These are phyloP conservation scores for Calocybe cyanea DNA, from an alignment of 768 basidiomycete genomes.

Conservation along the genomic window DNA sequence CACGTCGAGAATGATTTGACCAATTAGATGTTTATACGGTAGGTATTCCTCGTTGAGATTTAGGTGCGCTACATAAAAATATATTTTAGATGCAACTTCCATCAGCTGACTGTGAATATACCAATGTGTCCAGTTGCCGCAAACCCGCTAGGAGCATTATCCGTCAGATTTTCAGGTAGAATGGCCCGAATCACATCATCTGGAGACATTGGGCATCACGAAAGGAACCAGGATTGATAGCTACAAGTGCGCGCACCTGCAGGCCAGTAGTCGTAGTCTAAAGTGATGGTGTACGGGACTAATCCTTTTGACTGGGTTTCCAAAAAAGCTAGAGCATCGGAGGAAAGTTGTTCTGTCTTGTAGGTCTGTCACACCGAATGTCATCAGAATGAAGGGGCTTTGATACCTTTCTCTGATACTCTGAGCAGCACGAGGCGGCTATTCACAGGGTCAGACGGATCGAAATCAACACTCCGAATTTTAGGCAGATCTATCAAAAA, in stretches of 20 bases:
- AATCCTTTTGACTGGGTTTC: slow-evolving; percentile 51
- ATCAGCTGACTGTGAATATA: slow-evolving; percentile 25
- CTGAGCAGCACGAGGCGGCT: slow-evolving; percentile 66
- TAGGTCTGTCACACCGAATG: slow-evolving; percentile 19
- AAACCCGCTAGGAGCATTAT: slow-evolving; percentile 83
- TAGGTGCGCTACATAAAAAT: slow-evolving; percentile 63
- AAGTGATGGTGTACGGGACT: slow-evolving; percentile 53
- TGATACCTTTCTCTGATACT: slow-evolving; percentile 58
- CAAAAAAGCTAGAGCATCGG: slow-evolving; percentile 53
- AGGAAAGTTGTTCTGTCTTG: slow-evolving; percentile 68
- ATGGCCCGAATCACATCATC: slow-evolving; percentile 83
- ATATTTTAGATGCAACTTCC: background rate
- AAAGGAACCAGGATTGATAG: background rate
- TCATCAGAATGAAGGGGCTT: slow-evolving; percentile 13
- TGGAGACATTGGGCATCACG: slow-evolving; percentile 31
- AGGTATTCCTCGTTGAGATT: slow-evolving; percentile 90
- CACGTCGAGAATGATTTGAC: slow-evolving; percentile 91
- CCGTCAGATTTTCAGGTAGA: slow-evolving; percentile 73
- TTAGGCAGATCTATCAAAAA: slow-evolving; percentile 66
- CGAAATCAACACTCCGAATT: slow-evolving; percentile 53
- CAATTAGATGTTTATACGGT: slow-evolving; percentile 88
- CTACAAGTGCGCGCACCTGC: slow-evolving; percentile 46
- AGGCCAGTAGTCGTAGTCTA: slow-evolving; percentile 88
- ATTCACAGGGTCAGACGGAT: slow-evolving; percentile 43
- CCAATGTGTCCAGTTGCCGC: slow-evolving; percentile 90